Conservation (phyloP, 1,284 basidiomycete genomes). For the Schizopora paradoxa region DNA sequence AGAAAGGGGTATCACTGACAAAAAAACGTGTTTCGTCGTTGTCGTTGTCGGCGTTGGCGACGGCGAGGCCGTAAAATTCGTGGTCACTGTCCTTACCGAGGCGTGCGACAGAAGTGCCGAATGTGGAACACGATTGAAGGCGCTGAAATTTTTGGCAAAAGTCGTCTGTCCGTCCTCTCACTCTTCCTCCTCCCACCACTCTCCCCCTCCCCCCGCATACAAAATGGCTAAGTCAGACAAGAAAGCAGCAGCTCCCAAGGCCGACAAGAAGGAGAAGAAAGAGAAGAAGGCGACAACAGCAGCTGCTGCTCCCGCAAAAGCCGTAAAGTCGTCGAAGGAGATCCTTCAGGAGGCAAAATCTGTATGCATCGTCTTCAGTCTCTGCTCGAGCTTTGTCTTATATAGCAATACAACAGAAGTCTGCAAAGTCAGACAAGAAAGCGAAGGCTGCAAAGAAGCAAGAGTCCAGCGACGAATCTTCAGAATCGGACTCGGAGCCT, state of each 20-base stretch:
- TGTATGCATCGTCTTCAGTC: neutral
- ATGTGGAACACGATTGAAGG: constrained; percentile 20
- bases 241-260: constrained; percentile 26
- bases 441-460: constrained; percentile 6
- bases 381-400: neutral
- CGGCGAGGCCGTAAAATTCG: too few relatives aligned
- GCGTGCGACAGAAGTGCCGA: too few relatives aligned
- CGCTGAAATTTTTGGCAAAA: constrained; percentile 4
- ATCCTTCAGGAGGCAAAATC: neutral
- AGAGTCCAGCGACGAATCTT: constrained; percentile 19
- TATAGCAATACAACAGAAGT: neutral
- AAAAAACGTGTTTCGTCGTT: neutral
- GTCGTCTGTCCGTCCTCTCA: constrained; percentile 20
- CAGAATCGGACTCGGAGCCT: constrained; percentile 24
- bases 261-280: constrained; percentile 36
- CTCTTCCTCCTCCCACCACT: constrained; percentile 15
- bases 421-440: constrained; percentile 13
- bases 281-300: constrained; percentile 22
- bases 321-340: constrained; percentile 3
- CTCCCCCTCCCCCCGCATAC: constrained; percentile 18
- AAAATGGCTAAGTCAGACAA: constrained; percentile 42
- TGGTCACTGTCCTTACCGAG: too few relatives aligned
- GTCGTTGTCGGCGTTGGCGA: neutral
- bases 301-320: constrained; percentile 18
- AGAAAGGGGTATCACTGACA: neutral